Percentiles rank a stretch among this genome's conserved stretches.
Evolutionary conservation across 306 rosid species (phyloP).

Genomic region (Cicer pinnatifidum): DNA sequence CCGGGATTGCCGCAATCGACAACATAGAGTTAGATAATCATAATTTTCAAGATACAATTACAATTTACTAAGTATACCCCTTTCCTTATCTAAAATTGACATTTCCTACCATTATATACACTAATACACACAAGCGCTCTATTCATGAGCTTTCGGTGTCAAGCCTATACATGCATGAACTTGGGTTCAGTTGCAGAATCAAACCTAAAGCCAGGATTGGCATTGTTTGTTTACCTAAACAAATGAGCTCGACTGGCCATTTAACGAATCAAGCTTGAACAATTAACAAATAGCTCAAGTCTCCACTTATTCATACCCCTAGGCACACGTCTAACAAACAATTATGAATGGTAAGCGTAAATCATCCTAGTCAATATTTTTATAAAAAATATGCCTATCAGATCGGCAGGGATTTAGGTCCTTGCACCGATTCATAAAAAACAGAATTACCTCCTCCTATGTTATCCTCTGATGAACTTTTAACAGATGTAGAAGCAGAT

Average conservation of each 20-base stretch:
- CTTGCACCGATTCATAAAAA: conserved; percentile 61
- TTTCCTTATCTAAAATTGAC: background rate
- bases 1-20: too few relatives aligned
- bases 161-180: background rate
- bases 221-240: background rate
- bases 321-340: background rate
- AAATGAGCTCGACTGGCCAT: background rate
- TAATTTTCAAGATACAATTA: background rate
- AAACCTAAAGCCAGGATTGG: background rate
- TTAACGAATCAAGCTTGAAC: background rate
- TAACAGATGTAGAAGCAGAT: conserved; percentile 65
- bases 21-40: background rate
- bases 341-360: background rate
- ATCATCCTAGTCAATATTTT: conserved; percentile 47
- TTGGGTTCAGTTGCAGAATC: background rate
- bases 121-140: background rate
- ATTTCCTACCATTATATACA: background rate
- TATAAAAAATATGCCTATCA: conserved; percentile 57
- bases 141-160: background rate
- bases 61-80: background rate
- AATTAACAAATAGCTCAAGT: background rate
- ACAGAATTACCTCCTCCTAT: conserved; percentile 56
- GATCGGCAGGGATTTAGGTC: conserved; percentile 66
- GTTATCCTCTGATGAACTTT: conserved; percentile 67
- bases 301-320: background rate